These are phyloP conservation scores for Pelargonium fulgidum DNA, from an alignment of 441 rosid species.

Conservation along the genomic window DNA sequence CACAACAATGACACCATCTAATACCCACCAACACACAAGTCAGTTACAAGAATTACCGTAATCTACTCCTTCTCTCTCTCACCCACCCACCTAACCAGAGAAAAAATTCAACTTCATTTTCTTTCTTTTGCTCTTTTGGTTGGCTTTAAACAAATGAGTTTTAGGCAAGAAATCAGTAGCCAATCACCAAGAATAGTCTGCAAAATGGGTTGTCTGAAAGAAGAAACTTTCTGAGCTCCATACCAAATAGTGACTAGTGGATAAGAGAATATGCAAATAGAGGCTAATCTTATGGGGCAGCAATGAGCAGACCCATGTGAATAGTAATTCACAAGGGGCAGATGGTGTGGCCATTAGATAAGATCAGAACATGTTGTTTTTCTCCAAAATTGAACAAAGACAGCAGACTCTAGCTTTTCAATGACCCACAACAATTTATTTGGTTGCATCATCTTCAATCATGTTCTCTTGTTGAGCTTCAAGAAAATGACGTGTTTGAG, in stretches of 20 bases:
- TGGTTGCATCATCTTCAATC: background rate
- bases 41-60: background rate
- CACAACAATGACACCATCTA: constrained; percentile 8
- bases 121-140: background rate
- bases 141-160: constrained; percentile 10
- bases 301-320: constrained; percentile 3
- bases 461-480: background rate
- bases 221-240: background rate
- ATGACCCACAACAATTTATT: background rate
- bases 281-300: constrained; percentile 6
- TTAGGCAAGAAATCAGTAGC: background rate
- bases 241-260: background rate
- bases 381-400: background rate
- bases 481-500: background rate
- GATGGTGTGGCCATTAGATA: constrained; percentile 4
- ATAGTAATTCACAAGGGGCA: background rate
- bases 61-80: constrained; percentile 3
- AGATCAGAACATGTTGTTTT: background rate
- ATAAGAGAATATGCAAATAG: background rate
- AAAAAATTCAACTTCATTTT: background rate
- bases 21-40: background rate
- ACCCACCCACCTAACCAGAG: constrained; percentile 17
- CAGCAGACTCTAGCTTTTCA: background rate
- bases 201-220: background rate
- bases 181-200: background rate